These are phyloP conservation scores for Lodderomyces beijingensis DNA, from an alignment of 1,139 yeast genomes.

Conservation along the genomic window DNA sequence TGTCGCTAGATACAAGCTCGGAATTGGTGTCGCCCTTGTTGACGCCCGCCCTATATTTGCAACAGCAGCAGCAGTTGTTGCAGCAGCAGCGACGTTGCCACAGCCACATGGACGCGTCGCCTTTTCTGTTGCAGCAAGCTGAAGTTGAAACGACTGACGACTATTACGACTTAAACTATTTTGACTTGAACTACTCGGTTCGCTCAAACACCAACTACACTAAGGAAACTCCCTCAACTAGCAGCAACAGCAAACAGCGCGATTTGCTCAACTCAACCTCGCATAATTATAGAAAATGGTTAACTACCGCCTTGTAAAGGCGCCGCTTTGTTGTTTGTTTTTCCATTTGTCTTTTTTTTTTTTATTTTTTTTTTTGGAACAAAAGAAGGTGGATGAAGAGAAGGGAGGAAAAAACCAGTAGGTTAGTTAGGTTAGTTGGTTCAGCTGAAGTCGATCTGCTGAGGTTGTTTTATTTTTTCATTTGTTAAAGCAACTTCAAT, in stretches of 20 bases:
- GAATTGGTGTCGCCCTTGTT: conserved; percentile 32
- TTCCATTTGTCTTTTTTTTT: not conserved
- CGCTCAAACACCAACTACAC: conserved; percentile 19
- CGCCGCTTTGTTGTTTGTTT: too few relatives aligned
- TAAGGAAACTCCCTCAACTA: conserved; percentile 6
- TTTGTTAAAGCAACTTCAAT: too few relatives aligned
- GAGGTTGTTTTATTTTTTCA: too few relatives aligned
- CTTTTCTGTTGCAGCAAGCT: conserved; percentile 4
- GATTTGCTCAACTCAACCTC: conserved; percentile 27
- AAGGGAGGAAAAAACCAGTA: too few relatives aligned
- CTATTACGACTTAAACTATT: conserved; percentile 24
- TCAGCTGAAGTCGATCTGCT: too few relatives aligned
- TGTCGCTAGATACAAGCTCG: not conserved
- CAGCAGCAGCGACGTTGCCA: conserved; percentile 12
- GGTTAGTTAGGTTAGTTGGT: too few relatives aligned
- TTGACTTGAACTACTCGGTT: conserved; percentile 33
- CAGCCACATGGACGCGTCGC: conserved; percentile 5
- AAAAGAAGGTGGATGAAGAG: too few relatives aligned
- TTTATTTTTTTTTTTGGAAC: not conserved
- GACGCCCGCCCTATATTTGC: conserved; percentile 32
- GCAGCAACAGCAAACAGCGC: not conserved
- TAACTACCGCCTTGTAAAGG: conserved; percentile 13
- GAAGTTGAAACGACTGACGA: conserved; percentile 8
- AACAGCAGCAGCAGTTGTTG: conserved; percentile 14
- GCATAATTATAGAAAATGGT: conserved; percentile 43